phyloP scores from a whole-genome alignment of 2,329 filamentous ascomycete species.

The Eutypa lata region DNA sequence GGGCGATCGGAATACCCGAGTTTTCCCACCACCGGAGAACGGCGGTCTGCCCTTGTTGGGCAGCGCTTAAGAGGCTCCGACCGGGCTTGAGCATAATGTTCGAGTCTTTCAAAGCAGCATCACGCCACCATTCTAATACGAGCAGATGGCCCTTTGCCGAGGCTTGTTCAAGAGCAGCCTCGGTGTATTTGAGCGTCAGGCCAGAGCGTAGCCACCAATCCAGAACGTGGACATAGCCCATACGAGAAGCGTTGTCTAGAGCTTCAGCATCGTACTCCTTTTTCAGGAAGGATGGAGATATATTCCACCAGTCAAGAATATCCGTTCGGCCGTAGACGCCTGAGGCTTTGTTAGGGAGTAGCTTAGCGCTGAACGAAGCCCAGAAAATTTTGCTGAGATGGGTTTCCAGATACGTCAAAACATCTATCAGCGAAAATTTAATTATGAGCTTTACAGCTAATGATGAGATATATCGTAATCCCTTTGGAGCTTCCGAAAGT shows the following conservation, averaged over 20 bases:
- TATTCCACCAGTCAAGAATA: conserved; percentile 88
- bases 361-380: conserved; percentile 74
- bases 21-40: conserved; percentile 86
- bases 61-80: conserved; percentile 78
- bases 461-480: conserved; percentile 69
- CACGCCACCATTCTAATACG: conserved; percentile 92
- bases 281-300: conserved; percentile 75
- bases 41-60: conserved; percentile 74
- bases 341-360: conserved; percentile 84
- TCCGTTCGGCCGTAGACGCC: conserved; percentile 80
- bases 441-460: conserved; percentile 86
- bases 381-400: conserved; percentile 72
- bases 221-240: conserved; percentile 79
- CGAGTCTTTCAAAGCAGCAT: conserved; percentile 59
- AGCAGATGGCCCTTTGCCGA: conserved; percentile 79
- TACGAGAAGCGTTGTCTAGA: conserved; percentile 81
- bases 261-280: conserved; percentile 85
- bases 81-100: conserved; percentile 69
- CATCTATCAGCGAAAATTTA: conserved; percentile 79
- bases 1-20: conserved; percentile 73
- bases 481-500: conserved; percentile 67
- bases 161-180: conserved; percentile 82
- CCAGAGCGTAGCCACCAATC: conserved; percentile 87
- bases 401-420: conserved; percentile 70
- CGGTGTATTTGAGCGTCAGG: conserved; percentile 78